Evolutionary conservation across 192 early-diverging fungal species (phyloP), one percentile per base, ranked within the genome.

Genomic region (Backusella tuberculispora): DNA sequence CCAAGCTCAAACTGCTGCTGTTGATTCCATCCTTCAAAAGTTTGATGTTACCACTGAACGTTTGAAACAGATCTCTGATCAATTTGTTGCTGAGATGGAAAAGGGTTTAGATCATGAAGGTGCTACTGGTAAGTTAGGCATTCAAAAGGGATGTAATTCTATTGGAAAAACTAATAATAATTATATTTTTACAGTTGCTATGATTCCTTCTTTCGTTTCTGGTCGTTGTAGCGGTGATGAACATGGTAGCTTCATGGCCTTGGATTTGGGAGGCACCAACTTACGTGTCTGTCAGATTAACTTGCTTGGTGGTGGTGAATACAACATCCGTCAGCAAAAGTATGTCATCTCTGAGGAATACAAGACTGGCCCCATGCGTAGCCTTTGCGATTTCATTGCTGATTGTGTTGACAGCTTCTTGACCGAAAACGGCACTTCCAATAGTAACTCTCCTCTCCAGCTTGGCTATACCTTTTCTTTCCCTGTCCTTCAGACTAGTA

Each of bases 401-500:
- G 89, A 92, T 44, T 93, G 90, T 38, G 92, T 97, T 63, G 88
- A 88, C 48, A 82, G 87, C 2, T 97, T 97, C 82, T 81, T 96
- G 13, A 82, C 81, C 37, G 80, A 73, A 86, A 86, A 82, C 83
- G 83, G 91, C 45, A 76, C 84, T 14, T 85, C 90, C n/a, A 81
- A 85, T 34, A 60, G 85, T 0, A 44, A 76, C 3, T 37, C 8
- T 21, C 46, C 79, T 69, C 24, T 82, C 83, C 64, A 87, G 79
- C 84, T 93, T 26, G 97, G 97, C n/a, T 99, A 95, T 79, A 99
- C 97, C 12, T 99, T 99, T 83, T 95, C 93, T 40, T 99, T 98
- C 84, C 95, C 97, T 37, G 91, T 98, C 76, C 80, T 89, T 53
- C 97, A 99, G 79, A 92, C 89, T 3, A 78, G 85, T 53, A 89